Evolutionary conservation across 2,329 filamentous ascomycete species (phyloP).

Genomic region (Amylocarpus encephaloides): DNA sequence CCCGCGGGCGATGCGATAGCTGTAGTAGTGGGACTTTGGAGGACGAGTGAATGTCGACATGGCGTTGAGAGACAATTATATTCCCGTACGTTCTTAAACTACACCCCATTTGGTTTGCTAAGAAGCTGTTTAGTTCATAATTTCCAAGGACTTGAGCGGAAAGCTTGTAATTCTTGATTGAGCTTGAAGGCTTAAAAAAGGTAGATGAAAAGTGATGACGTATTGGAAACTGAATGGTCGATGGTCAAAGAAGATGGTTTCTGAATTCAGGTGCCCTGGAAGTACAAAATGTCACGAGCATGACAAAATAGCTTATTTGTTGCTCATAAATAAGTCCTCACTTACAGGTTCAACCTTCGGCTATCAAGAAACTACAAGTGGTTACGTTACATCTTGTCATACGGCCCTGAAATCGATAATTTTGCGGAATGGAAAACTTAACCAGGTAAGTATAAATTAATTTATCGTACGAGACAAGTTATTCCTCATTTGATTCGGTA

Average conservation of each 20-base stretch:
- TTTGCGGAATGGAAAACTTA: no score
- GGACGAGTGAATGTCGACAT: slow-evolving; percentile 18
- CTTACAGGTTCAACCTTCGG: not conserved
- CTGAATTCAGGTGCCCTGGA: not conserved
- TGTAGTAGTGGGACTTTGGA: slow-evolving; percentile 36
- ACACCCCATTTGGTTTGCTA: not conserved
- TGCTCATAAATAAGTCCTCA: not conserved
- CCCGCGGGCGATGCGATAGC: slow-evolving; percentile 52
- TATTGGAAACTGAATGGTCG: not conserved
- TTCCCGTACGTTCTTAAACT: not conserved
- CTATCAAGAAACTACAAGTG: not conserved
- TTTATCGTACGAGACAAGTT: no score
- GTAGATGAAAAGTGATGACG: not conserved
- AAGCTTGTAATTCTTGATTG: not conserved
- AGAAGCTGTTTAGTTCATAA: not conserved
- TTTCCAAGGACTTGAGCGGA: not conserved
- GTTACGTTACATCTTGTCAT: no score
- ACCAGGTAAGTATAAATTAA: no score
- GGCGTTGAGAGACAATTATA: not conserved
- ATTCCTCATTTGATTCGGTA: no score
- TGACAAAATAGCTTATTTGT: not conserved
- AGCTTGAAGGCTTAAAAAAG: not conserved
- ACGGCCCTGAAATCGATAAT: no score
- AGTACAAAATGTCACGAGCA: not conserved
- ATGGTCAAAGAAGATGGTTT: not conserved